Percentiles rank a stretch among this genome's conserved stretches.
These are phyloP conservation scores for Endothia cerciana DNA, from an alignment of 2,329 filamentous ascomycete genomes.

Conservation along the genomic window DNA sequence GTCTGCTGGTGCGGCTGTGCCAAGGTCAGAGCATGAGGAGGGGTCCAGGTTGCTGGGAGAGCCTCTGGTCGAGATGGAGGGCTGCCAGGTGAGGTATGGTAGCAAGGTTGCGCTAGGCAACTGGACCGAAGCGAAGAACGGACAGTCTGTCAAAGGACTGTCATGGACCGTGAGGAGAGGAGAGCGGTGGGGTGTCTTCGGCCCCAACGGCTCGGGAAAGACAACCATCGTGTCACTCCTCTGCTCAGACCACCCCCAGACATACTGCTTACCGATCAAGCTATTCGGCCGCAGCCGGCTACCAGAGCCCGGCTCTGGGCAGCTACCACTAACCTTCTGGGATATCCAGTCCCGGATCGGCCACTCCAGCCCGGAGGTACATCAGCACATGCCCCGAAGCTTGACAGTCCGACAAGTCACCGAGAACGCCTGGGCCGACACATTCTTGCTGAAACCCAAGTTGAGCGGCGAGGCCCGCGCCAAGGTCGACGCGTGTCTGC, in stretches of 20 bases:
- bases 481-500: slow-evolving; percentile 70
- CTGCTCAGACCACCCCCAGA: slow-evolving; percentile 93
- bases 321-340: slow-evolving; percentile 83
- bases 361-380: slow-evolving; percentile 91
- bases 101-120: slow-evolving; percentile 77
- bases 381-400: slow-evolving; percentile 84
- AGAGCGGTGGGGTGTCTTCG: slow-evolving; percentile 90
- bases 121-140: slow-evolving; percentile 68
- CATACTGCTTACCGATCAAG: slow-evolving; percentile 85
- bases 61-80: slow-evolving; percentile 82
- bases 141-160: slow-evolving; percentile 62
- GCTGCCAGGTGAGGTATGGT: slow-evolving; percentile 81
- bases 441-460: slow-evolving; percentile 73
- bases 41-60: slow-evolving; percentile 54
- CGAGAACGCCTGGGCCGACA: slow-evolving; percentile 89
- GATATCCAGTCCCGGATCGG: slow-evolving; percentile 89
- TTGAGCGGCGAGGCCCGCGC: slow-evolving; percentile 60
- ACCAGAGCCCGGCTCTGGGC: slow-evolving; percentile 67
- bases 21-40: slow-evolving; percentile 7
- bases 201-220: slow-evolving; percentile 93
- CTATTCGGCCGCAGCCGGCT: slow-evolving; percentile 84
- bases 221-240: slow-evolving; percentile 92
- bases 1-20: slow-evolving; percentile 13
- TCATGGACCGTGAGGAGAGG: slow-evolving; percentile 83
- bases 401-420: slow-evolving; percentile 75